Evolutionary conservation across 495 filamentous ascomycete species (phyloP).

Genomic region (Annulohypoxylon bovei): DNA sequence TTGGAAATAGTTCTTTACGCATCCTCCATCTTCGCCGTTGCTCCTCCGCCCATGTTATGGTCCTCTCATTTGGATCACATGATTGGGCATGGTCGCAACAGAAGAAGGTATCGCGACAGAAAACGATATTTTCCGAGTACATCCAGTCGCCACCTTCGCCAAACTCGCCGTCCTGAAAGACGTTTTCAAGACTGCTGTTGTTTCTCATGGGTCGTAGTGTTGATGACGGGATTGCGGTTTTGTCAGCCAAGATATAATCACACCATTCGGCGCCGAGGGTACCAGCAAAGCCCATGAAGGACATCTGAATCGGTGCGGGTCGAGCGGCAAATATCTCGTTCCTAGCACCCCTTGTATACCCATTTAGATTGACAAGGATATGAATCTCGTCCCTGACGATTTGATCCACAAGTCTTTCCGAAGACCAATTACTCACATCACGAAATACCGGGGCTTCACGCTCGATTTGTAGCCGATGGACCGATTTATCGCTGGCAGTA

Average conservation of each 20-base stretch:
- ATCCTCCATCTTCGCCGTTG: constrained; percentile 86
- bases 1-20: constrained; percentile 94
- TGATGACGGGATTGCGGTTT: constrained; percentile 82
- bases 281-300: constrained; percentile 99
- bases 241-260: constrained; percentile 94
- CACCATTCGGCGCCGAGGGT: constrained; percentile 98
- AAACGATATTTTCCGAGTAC: constrained; percentile 97
- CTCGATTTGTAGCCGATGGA: constrained; percentile 94
- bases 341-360: constrained; percentile 94
- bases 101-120: constrained; percentile 95
- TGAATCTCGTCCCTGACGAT: constrained; percentile 95
- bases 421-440: constrained; percentile 87
- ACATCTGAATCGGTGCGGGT: constrained; percentile 97
- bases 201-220: constrained; percentile 82
- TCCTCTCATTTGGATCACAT: constrained; percentile 73
- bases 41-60: constrained; percentile 85
- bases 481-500: constrained; percentile 87
- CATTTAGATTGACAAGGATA: constrained; percentile 96
- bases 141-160: constrained; percentile 80
- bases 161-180: constrained; percentile 73
- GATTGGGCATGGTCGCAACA: constrained; percentile 98
- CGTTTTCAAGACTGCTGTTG: constrained; percentile 78
- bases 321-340: constrained; percentile 98
- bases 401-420: constrained; percentile 86
- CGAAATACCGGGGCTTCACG: constrained; percentile 91